Percentiles rank a stretch among this genome's conserved stretches.
These are phyloP conservation scores for Pogostemon cablin DNA, from an alignment of 257 asterid genomes.

Conservation along the genomic window DNA sequence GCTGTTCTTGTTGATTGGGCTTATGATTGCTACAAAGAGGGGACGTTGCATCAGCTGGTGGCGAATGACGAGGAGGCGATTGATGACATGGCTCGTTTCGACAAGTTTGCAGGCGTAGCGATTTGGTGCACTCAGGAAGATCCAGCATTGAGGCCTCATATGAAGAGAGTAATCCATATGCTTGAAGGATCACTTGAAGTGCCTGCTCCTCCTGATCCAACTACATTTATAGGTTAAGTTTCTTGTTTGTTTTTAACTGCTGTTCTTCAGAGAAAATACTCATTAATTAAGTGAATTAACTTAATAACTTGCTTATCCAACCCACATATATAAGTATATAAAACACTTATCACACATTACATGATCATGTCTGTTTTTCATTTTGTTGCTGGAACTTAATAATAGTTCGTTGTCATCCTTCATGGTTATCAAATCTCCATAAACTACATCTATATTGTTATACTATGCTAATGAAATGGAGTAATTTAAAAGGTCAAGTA, in stretches of 20 bases:
- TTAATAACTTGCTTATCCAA: too few species aligned
- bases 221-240: conserved; percentile 23
- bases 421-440: too few species aligned
- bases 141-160: conserved; percentile 46
- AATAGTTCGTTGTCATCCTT: too few species aligned
- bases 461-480: too few species aligned
- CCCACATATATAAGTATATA: too few species aligned
- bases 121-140: conserved; percentile 50
- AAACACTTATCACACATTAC: too few species aligned
- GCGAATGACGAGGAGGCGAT: conserved; percentile 26
- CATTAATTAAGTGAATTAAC: too few species aligned
- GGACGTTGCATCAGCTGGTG: background rate
- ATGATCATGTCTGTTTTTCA: too few species aligned
- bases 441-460: too few species aligned
- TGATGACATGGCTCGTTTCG: conserved; percentile 14
- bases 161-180: conserved; percentile 46
- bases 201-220: conserved; percentile 38
- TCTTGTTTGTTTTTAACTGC: background rate
- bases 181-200: conserved; percentile 42
- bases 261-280: too few species aligned
- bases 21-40: conserved; percentile 33
- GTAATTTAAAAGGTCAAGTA: too few species aligned
- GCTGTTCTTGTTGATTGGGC: conserved; percentile 38
- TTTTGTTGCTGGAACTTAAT: too few species aligned
- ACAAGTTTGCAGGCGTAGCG: conserved; percentile 35